Evolutionary conservation across 345 rosid species (phyloP).

Genomic region (Citrus glauca): DNA sequence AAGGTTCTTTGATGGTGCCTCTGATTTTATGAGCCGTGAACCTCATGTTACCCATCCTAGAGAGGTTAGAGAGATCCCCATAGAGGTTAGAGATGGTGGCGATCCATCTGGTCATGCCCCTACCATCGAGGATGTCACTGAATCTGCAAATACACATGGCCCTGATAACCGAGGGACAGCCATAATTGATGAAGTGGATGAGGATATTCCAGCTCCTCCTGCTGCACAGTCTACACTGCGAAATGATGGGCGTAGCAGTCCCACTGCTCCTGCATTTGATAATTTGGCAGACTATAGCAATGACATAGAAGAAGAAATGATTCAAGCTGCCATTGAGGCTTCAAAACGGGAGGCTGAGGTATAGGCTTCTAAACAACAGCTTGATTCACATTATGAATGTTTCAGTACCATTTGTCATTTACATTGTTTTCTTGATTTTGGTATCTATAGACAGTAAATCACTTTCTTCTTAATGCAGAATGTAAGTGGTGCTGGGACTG

Average conservation of each 20-base stretch:
- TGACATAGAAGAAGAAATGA: constrained; percentile 98
- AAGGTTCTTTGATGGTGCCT: constrained; percentile 37
- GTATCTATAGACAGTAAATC: constrained; percentile 3
- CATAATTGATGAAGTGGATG: constrained; percentile 58
- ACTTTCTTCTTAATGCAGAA: constrained; percentile 33
- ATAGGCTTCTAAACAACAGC: constrained; percentile 13
- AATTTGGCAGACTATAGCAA: constrained; percentile 47
- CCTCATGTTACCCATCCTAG: constrained; percentile 80
- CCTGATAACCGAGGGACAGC: constrained; percentile 51
- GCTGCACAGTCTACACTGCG: constrained; percentile 20
- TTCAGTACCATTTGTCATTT: background rate
- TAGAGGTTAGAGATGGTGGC: constrained; percentile 68
- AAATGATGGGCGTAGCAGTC: constrained; percentile 29
- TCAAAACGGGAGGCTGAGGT: constrained; percentile 75
- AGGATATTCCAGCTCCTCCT: constrained; percentile 35
- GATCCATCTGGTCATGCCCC: constrained; percentile 59
- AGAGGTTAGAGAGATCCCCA: constrained; percentile 82
- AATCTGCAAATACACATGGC: constrained; percentile 41
- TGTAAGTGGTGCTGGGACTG: constrained; percentile 35
- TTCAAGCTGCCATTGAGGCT: constrained; percentile 98
- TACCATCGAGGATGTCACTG: constrained; percentile 73
- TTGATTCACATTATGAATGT: background rate
- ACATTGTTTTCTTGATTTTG: background rate
- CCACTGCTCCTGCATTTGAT: constrained; percentile 43
- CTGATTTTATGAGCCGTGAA: constrained; percentile 36